Conservation (phyloP, 2,329 filamentous ascomycete species). For the Fusarium tricinctum region DNA sequence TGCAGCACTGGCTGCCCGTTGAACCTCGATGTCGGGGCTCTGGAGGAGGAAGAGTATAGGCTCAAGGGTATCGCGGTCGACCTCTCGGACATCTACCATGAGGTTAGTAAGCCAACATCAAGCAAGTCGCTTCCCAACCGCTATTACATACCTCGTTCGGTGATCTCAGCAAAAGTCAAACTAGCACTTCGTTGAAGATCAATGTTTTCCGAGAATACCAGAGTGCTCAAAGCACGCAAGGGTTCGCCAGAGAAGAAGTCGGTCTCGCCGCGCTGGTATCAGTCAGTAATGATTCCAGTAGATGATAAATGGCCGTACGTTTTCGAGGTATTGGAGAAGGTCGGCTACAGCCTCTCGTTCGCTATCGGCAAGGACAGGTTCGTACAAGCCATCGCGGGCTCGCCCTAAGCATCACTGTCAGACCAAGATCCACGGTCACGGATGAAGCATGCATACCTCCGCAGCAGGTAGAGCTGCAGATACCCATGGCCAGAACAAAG, state of each 20-base stretch:
- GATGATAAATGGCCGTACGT: slow-evolving; percentile 68
- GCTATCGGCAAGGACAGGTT: slow-evolving; percentile 91
- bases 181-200: slow-evolving; percentile 97
- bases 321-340: slow-evolving; percentile 94
- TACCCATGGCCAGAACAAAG: slow-evolving; percentile 66
- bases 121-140: neutral
- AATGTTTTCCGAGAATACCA: slow-evolving; percentile 99
- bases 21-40: slow-evolving; percentile 96
- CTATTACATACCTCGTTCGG: slow-evolving; percentile 84
- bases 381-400: slow-evolving; percentile 84
- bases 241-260: slow-evolving; percentile 99
- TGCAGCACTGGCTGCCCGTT: slow-evolving; percentile 94
- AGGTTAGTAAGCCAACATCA: slow-evolving; percentile 28
- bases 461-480: slow-evolving; percentile 72
- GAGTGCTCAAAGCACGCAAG: slow-evolving; percentile 90
- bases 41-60: slow-evolving; percentile 96
- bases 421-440: slow-evolving; percentile 25
- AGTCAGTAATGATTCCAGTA: slow-evolving; percentile 50
- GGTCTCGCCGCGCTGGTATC: slow-evolving; percentile 85
- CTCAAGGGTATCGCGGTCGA: slow-evolving; percentile 93
- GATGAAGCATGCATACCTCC: slow-evolving; percentile 55
- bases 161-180: slow-evolving; percentile 98
- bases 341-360: slow-evolving; percentile 98
- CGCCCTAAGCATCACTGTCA: slow-evolving; percentile 66
- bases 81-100: slow-evolving; percentile 88